Conservation (phyloP, 306 rosid genomes). For the Castanea sativa region DNA sequence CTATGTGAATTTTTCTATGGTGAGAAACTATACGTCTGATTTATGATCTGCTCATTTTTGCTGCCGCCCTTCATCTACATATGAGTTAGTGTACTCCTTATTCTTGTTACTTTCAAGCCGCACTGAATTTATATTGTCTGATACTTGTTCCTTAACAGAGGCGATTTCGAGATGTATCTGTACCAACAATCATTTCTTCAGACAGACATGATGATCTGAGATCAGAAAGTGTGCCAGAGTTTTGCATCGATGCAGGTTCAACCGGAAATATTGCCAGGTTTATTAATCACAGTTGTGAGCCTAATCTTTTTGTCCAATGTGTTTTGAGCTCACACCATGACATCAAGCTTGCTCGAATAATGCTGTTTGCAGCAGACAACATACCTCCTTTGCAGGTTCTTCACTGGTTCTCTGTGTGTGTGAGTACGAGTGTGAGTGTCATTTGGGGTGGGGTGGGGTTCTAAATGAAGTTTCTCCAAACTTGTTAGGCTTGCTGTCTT, state of each 20-base stretch:
- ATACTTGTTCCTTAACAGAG: slow-evolving; percentile 38
- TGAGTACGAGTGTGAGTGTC: no score
- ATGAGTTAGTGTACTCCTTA: background rate
- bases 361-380: slow-evolving; percentile 96
- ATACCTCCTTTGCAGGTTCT: slow-evolving; percentile 91
- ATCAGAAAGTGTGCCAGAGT: slow-evolving; percentile 71
- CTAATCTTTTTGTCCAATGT: slow-evolving; percentile 94
- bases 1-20: background rate
- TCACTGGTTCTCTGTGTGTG: background rate
- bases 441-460: no score
- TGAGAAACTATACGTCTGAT: background rate
- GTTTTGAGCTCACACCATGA: slow-evolving; percentile 85
- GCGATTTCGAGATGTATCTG: slow-evolving; percentile 52
- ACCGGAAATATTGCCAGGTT: slow-evolving; percentile 86
- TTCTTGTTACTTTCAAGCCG: background rate
- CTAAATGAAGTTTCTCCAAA: no score
- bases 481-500: background rate
- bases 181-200: slow-evolving; percentile 35
- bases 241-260: slow-evolving; percentile 84
- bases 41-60: background rate
- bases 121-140: background rate
- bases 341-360: slow-evolving; percentile 72
- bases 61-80: background rate
- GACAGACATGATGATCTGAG: slow-evolving; percentile 55
- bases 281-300: slow-evolving; percentile 93